phyloP scores from a whole-genome alignment of 2,329 filamentous ascomycete genomes.

The Monosporascus sp. region DNA sequence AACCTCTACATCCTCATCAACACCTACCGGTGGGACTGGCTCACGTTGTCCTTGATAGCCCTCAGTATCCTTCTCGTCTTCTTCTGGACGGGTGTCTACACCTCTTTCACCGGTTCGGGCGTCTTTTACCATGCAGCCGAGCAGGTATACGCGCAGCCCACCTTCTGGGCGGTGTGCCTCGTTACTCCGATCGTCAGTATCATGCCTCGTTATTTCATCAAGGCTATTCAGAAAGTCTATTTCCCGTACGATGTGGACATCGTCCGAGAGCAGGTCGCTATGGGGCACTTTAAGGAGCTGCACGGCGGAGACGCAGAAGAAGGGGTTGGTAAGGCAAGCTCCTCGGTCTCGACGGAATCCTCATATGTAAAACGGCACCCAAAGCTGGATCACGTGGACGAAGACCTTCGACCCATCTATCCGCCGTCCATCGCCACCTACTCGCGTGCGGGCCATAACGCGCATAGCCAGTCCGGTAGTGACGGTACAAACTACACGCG shows the following conservation, averaged over 20 bases:
- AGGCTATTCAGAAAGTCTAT: conserved; percentile 88
- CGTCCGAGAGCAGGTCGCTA: conserved; percentile 81
- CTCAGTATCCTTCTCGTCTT: conserved; percentile 86
- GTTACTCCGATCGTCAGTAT: conserved; percentile 77
- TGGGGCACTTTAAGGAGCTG: conserved; percentile 76
- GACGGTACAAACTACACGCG: conserved; percentile 88
- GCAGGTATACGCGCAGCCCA: conserved; percentile 73
- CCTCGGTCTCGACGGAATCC: conserved; percentile 34
- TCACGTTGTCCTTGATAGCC: conserved; percentile 75
- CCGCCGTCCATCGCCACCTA: conserved; percentile 81
- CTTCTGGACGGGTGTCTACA: conserved; percentile 92
- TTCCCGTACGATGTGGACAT: conserved; percentile 92
- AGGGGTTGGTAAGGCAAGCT: conserved; percentile 32
- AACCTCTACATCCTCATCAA: conserved; percentile 95
- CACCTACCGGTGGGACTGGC: conserved; percentile 97
- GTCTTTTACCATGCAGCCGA: conserved; percentile 70
- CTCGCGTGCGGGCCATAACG: conserved; percentile 60
- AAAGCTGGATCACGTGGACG: conserved; percentile 64
- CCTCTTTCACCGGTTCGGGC: conserved; percentile 41
- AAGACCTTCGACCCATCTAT: conserved; percentile 90
- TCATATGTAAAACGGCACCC: conserved; percentile 52
- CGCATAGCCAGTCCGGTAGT: conserved; percentile 84
- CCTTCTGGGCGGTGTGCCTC: conserved; percentile 82
- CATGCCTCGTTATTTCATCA: conserved; percentile 80
- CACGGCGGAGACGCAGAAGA: conserved; percentile 30